Conservation (phyloP, 2,329 filamentous ascomycete genomes). For the Aspergillus sergii region DNA sequence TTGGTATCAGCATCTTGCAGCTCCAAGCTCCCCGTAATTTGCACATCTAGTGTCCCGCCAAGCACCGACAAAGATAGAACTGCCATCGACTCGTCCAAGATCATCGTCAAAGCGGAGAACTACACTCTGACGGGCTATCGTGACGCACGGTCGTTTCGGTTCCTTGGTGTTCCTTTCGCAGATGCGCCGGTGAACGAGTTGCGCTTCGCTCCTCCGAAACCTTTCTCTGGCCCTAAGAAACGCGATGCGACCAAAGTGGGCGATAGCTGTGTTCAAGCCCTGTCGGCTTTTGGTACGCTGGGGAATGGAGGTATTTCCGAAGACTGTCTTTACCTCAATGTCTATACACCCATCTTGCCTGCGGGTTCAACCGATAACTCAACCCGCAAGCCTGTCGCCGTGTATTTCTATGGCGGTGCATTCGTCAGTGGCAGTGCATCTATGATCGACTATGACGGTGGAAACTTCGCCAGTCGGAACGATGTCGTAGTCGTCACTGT, state of each 20-base stretch:
- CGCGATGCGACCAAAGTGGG: constrained; percentile 33
- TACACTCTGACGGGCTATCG: constrained; percentile 30
- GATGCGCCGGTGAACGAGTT: constrained; percentile 47
- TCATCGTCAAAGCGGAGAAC: constrained; percentile 17
- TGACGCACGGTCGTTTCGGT: constrained; percentile 36
- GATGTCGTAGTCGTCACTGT: constrained; percentile 39
- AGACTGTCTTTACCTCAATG: constrained; percentile 40
- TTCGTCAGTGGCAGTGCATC: constrained; percentile 32
- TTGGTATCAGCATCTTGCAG: constrained; percentile 16
- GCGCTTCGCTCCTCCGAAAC: constrained; percentile 44
- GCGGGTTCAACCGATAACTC: constrained; percentile 8
- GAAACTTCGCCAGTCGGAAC: constrained; percentile 38
- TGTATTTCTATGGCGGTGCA: constrained; percentile 39
- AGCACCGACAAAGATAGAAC: constrained; percentile 22
- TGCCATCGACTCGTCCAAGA: constrained; percentile 21
- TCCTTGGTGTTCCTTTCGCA: constrained; percentile 53
- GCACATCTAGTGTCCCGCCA: constrained; percentile 23
- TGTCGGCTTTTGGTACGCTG: constrained; percentile 16
- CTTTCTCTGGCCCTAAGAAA: constrained; percentile 26
- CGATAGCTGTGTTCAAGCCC: constrained; percentile 25
- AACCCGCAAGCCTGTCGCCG: constrained; percentile 25
- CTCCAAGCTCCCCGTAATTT: constrained; percentile 21
- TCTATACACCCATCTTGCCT: constrained; percentile 38
- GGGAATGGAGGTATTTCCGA: constrained; percentile 28
- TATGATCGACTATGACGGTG: constrained; percentile 36